A percentile compares a stretch with the other conserved stretches of the same genome.
Conservation (phyloP, 1,284 basidiomycete genomes). For the Heterobasidion irregulare region DNA sequence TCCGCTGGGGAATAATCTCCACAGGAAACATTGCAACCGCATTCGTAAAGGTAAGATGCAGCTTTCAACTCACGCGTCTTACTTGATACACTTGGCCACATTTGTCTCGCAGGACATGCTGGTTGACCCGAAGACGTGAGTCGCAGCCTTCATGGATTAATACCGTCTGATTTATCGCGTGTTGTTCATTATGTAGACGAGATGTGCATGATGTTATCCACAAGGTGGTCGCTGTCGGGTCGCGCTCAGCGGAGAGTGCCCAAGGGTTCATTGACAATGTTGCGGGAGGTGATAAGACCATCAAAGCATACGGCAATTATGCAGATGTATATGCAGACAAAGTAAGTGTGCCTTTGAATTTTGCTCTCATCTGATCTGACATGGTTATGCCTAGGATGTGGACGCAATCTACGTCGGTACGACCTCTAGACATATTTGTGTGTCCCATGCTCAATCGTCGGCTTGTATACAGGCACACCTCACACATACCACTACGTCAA, state of each 20-base stretch:
- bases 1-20: conserved; percentile 52
- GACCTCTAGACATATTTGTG: background rate
- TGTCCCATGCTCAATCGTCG: background rate
- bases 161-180: background rate
- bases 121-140: conserved; percentile 41
- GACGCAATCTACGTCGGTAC: conserved; percentile 48
- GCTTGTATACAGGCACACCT: conserved; percentile 55
- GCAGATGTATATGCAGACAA: conserved; percentile 65
- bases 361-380: background rate
- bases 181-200: conserved; percentile 34
- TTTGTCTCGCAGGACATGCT: conserved; percentile 31
- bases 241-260: conserved; percentile 64
- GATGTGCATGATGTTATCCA: conserved; percentile 68
- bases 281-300: conserved; percentile 37
- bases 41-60: conserved; percentile 32
- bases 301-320: conserved; percentile 74
- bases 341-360: conserved; percentile 2
- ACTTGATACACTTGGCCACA: background rate
- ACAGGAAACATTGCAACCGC: conserved; percentile 37
- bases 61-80: background rate
- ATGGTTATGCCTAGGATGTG: conserved; percentile 43
- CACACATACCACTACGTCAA: conserved; percentile 82
- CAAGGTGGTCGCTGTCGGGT: conserved; percentile 74
- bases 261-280: conserved; percentile 58
- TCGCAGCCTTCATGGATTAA: background rate